A percentile compares a stretch with the other conserved stretches of the same genome.
These are phyloP conservation scores for Scedosporium aurantiacum DNA, from an alignment of 2,329 filamentous ascomycete species.

Conservation along the genomic window DNA sequence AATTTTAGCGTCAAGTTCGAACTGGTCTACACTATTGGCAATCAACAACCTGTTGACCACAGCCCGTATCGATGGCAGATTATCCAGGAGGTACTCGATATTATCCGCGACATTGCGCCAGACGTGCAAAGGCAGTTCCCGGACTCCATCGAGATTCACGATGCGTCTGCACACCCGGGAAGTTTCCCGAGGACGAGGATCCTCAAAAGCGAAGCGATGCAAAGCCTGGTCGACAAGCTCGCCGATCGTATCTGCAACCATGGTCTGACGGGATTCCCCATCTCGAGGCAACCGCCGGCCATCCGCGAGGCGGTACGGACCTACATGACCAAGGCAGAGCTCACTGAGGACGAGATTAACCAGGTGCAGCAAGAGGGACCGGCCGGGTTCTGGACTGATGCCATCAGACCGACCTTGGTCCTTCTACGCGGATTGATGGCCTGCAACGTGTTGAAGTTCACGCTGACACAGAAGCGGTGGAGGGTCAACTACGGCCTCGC, in stretches of 20 bases:
- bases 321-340: slow-evolving; percentile 31
- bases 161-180: slow-evolving; percentile 15
- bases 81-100: slow-evolving; percentile 39
- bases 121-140: slow-evolving; percentile 21
- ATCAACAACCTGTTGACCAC: slow-evolving; percentile 36
- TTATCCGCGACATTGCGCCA: slow-evolving; percentile 23
- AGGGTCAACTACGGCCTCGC: slow-evolving; percentile 54
- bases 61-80: slow-evolving; percentile 45
- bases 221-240: slow-evolving; percentile 15
- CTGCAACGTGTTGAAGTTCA: slow-evolving; percentile 40
- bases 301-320: slow-evolving; percentile 21
- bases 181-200: slow-evolving; percentile 39
- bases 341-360: slow-evolving; percentile 19
- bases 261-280: slow-evolving; percentile 31
- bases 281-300: slow-evolving; percentile 21
- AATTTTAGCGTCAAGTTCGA: slow-evolving; percentile 51
- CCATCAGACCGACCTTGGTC: slow-evolving; percentile 25
- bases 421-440: slow-evolving; percentile 46
- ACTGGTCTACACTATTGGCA: slow-evolving; percentile 51
- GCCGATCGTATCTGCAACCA: slow-evolving; percentile 30
- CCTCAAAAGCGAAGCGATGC: slow-evolving; percentile 22
- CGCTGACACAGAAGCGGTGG: slow-evolving; percentile 48
- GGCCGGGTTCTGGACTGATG: slow-evolving; percentile 23
- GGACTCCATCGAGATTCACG: slow-evolving; percentile 28
- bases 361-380: slow-evolving; percentile 21